Conservation (phyloP, 495 filamentous ascomycete genomes). For the Aspergillus egyptiacus region DNA sequence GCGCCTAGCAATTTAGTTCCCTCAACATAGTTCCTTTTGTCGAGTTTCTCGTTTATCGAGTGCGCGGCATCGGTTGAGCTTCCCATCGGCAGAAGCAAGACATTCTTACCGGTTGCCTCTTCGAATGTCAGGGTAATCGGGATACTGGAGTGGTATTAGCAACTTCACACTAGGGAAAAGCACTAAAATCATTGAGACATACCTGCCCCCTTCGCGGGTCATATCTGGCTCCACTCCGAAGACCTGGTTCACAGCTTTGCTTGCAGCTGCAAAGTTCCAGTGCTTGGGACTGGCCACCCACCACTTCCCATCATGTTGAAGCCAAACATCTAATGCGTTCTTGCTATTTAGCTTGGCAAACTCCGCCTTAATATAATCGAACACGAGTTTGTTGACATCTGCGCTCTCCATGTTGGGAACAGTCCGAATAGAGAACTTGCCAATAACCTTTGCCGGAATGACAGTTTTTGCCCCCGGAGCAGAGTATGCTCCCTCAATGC, state of each 20-base stretch:
- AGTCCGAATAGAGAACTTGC: slow-evolving; percentile 96
- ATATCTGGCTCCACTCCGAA: slow-evolving; percentile 91
- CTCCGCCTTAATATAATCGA: slow-evolving; percentile 67
- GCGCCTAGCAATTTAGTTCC: slow-evolving; percentile 94
- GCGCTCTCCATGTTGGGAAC: slow-evolving; percentile 96
- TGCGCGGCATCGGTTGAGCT: slow-evolving; percentile 95
- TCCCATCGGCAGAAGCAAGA: slow-evolving; percentile 91
- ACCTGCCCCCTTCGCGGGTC: slow-evolving; percentile 91
- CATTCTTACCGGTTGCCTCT: slow-evolving; percentile 97
- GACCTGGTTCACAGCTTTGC: slow-evolving; percentile 87
- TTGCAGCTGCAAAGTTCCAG: slow-evolving; percentile 94
- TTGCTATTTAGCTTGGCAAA: slow-evolving; percentile 84
- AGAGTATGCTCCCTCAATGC: slow-evolving; percentile 92
- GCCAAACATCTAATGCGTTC: slow-evolving; percentile 74
- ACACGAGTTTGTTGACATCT: slow-evolving; percentile 77
- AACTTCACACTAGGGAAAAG: background rate
- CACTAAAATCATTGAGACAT: slow-evolving; percentile 24
- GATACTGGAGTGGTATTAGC: slow-evolving; percentile 53
- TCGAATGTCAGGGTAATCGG: slow-evolving; percentile 96
- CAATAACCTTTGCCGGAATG: slow-evolving; percentile 93
- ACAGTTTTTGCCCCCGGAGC: slow-evolving; percentile 94
- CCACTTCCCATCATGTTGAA: slow-evolving; percentile 92
- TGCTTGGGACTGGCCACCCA: slow-evolving; percentile 96
- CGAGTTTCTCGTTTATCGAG: slow-evolving; percentile 96
- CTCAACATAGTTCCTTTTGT: slow-evolving; percentile 95